Evolutionary conservation across 1,284 basidiomycete genomes (phyloP).

Genomic region (Marasmius sp.): DNA sequence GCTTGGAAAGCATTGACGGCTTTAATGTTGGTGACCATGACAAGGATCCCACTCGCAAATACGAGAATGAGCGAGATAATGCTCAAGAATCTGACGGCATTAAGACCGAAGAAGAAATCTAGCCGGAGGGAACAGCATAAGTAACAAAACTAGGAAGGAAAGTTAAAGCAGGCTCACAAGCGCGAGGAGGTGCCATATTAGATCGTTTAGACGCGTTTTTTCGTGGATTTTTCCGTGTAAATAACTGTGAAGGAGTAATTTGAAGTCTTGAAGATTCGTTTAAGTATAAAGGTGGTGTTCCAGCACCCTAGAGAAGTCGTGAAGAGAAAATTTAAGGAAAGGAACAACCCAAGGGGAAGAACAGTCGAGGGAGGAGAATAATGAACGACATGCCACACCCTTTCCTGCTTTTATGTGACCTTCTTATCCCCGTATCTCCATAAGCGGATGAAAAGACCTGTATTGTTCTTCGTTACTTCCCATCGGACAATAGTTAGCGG

Average conservation of each 20-base stretch:
- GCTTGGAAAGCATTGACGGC: conserved; percentile 66
- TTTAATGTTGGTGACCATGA: conserved; percentile 78
- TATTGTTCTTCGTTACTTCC: background rate
- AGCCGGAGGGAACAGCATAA: conserved; percentile 9
- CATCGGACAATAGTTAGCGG: background rate
- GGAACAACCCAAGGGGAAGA: background rate
- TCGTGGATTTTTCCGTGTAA: conserved; percentile 14
- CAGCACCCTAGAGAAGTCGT: conserved; percentile 15
- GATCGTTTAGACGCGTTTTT: no score
- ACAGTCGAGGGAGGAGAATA: background rate
- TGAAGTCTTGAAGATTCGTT: conserved; percentile 10
- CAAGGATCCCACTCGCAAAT: conserved; percentile 76
- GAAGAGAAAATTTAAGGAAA: conserved; percentile 4
- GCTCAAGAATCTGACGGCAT: conserved; percentile 73
- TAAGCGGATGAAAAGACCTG: background rate
- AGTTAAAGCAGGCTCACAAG: conserved; percentile 37
- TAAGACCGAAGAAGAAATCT: conserved; percentile 79
- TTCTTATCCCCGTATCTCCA: background rate
- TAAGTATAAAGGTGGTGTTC: conserved; percentile 8
- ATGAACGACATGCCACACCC: background rate
- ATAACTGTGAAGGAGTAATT: conserved; percentile 6
- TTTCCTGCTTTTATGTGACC: conserved; percentile 1
- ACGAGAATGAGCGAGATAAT: conserved; percentile 75
- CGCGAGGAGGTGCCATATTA: conserved; percentile 47
- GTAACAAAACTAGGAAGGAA: background rate